A percentile compares a stretch with the other conserved stretches of the same genome.
Evolutionary conservation across 495 filamentous ascomycete genomes (phyloP).

Genomic region (Penicillium macrosclerotiorum): DNA sequence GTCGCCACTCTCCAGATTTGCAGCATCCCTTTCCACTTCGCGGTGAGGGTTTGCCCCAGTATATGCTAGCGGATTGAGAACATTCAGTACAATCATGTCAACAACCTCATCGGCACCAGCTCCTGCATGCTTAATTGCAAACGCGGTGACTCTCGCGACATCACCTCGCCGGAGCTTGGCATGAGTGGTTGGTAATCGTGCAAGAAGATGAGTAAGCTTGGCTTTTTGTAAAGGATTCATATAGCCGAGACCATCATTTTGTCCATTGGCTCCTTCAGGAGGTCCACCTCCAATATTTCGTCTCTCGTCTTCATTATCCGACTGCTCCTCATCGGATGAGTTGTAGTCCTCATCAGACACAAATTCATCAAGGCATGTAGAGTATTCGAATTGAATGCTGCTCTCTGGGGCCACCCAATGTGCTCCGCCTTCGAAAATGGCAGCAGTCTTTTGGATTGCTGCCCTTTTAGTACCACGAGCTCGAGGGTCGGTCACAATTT

Average conservation of each 20-base stretch:
- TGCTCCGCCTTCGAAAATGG: slow-evolving; percentile 67
- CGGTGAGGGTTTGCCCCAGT: slow-evolving; percentile 58
- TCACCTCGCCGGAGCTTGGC: slow-evolving; percentile 79
- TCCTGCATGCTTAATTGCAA: slow-evolving; percentile 86
- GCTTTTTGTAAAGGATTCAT: slow-evolving; percentile 84
- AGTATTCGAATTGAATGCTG: slow-evolving; percentile 69
- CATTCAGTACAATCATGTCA: slow-evolving; percentile 78
- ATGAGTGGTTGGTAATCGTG: slow-evolving; percentile 74
- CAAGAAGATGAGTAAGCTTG: slow-evolving; percentile 74
- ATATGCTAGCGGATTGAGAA: slow-evolving; percentile 65
- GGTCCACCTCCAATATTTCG: slow-evolving; percentile 55
- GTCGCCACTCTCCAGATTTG: slow-evolving; percentile 12
- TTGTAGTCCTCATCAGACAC: slow-evolving; percentile 81
- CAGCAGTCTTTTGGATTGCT: slow-evolving; percentile 22
- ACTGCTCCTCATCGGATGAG: slow-evolving; percentile 84
- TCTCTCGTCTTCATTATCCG: slow-evolving; percentile 66
- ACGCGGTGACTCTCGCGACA: slow-evolving; percentile 79
- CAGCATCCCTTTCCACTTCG: slow-evolving; percentile 35
- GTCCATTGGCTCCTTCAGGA: slow-evolving; percentile 36
- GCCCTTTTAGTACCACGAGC: slow-evolving; percentile 25
- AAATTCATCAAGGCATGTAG: slow-evolving; percentile 70
- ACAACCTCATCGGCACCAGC: slow-evolving; percentile 83
- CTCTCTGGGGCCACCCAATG: slow-evolving; percentile 69
- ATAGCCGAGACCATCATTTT: slow-evolving; percentile 62
- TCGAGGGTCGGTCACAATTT: slow-evolving; percentile 60